Evolutionary conservation across 495 filamentous ascomycete genomes (phyloP).

Genomic region (Annulohypoxylon nitens): DNA sequence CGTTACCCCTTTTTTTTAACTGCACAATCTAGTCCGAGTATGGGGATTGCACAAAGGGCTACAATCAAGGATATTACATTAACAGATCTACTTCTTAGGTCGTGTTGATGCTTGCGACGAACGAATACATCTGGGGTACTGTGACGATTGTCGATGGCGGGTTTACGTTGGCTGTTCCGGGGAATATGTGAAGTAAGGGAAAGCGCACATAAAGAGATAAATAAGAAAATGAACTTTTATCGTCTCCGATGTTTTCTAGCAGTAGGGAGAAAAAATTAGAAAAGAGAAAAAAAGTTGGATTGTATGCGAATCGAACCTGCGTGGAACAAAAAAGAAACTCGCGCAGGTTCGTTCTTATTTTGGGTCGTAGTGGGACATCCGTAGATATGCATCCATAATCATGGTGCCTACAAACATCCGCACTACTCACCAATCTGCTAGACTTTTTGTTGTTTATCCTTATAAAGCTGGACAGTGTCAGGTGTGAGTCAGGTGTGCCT

Average conservation of each 20-base stretch:
- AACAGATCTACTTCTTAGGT: slow-evolving; percentile 19
- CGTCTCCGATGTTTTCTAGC: too few relatives aligned
- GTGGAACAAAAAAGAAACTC: background rate
- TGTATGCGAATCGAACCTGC: background rate
- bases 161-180: slow-evolving; percentile 18
- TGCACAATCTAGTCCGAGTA: background rate
- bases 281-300: background rate
- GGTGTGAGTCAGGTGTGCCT: too few relatives aligned
- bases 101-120: slow-evolving; percentile 43
- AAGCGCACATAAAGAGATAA: too few relatives aligned
- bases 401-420: too few relatives aligned
- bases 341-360: too few relatives aligned
- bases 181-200: slow-evolving; percentile 22
- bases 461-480: too few relatives aligned
- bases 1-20: background rate
- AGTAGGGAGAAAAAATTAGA: background rate
- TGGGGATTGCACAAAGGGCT: background rate
- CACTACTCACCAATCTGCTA: too few relatives aligned
- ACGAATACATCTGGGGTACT: slow-evolving; percentile 50
- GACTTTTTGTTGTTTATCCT: too few relatives aligned
- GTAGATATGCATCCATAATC: too few relatives aligned
- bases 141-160: slow-evolving; percentile 41
- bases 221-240: too few relatives aligned
- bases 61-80: background rate
- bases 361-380: too few relatives aligned